Base-by-base conservation (phyloP, 2,329 filamentous ascomycete species). In the Ophiocordyceps unilateralis region DNA sequence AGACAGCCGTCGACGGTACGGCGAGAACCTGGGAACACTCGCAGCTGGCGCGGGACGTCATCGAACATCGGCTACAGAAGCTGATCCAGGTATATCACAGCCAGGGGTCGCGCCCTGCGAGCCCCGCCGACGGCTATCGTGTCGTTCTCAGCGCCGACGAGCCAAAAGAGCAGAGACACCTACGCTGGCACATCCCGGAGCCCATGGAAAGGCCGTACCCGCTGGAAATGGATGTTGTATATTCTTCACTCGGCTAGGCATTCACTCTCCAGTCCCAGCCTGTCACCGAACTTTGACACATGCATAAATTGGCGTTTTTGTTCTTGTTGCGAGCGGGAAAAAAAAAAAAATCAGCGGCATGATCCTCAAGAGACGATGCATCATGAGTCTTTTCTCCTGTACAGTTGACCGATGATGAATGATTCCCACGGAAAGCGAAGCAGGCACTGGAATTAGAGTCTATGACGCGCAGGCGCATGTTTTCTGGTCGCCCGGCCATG, bases 21-120 rank as follows among this genome's bases (percentile, higher is more conserved):
- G 64, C 68, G 3, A 60, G 58, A 4, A 69, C 72, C 48, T 84
- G 80, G 80, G 68, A 71, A 37, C 73, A 71, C 45, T 70, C 72
- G 2, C 61, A 64, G 34, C 60, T 60, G 20, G 68, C 79, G 43
- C 63, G 65, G 14, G 62, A 66, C 24, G 62, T 65, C 3, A 66
- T 78, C 39, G 58, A 63, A 22, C 50, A 51, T 22, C 59, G 64
- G 2, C 45, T 65, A 15, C 57, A 57, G 42, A 52, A 53, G 44
- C 44, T 67, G 32, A 53, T 51, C 21, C 49, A 50, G 36, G 57
- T 66, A 41, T 45, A 45, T 36, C 56, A 53, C 23, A 58, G 61
- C 20, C 54, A 53, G 14, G 54, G 53, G 21, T 51, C 52, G 14
- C 56, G 53, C 14, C 47, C 55, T 2, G 44, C 50, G 6, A 55